A percentile compares a stretch with the other conserved stretches of the same genome.
Evolutionary conservation across 1,284 basidiomycete genomes (phyloP).

Genomic region (Malassezia equina): DNA sequence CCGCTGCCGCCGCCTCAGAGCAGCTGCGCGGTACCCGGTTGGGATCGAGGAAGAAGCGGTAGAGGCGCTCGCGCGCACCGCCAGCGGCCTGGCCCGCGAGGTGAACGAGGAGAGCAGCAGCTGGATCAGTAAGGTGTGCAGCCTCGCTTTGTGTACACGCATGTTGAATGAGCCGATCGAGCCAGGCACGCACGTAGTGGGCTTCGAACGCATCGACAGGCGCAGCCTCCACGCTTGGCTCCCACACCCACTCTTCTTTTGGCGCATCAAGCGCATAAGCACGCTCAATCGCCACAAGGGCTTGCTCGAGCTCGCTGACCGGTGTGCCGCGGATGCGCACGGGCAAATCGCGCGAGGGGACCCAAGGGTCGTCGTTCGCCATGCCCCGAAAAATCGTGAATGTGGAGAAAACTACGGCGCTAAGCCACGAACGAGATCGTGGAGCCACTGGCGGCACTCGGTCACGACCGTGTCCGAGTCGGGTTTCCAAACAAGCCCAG

Average conservation of each 20-base stretch:
- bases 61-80: background rate
- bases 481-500: background rate
- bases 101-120: conserved; percentile 10
- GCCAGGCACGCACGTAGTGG: conserved; percentile 11
- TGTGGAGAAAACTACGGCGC: background rate
- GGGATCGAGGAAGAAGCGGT: conserved; percentile 6
- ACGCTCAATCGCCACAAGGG: background rate
- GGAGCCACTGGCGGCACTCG: conserved; percentile 2
- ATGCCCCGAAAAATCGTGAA: background rate
- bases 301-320: background rate
- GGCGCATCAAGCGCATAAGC: conserved; percentile 1
- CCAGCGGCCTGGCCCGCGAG: conserved; percentile 8
- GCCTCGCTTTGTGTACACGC: background rate
- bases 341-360: conserved; percentile 7
- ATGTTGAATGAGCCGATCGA: conserved; percentile 4
- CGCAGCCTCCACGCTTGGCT: background rate
- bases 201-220: conserved; percentile 13
- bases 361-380: background rate
- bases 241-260: conserved; percentile 1
- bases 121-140: background rate
- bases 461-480: background rate
- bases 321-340: background rate
- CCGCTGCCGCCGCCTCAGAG: background rate
- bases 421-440: background rate
- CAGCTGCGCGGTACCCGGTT: background rate